phyloP scores from a whole-genome alignment of 148 eudicot species.

The Beta vulgaris region DNA sequence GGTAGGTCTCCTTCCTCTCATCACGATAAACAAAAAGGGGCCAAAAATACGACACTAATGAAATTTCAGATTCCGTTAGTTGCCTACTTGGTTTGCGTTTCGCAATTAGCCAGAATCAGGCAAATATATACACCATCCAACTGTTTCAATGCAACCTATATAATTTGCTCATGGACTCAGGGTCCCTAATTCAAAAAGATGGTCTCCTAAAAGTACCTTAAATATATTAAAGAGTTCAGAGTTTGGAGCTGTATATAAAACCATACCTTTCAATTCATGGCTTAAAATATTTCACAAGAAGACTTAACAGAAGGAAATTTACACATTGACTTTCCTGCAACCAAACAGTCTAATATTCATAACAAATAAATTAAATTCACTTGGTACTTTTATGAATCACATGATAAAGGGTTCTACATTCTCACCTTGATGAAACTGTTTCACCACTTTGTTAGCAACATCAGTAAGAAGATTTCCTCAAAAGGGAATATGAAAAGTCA shows the following conservation, averaged over 20 bases:
- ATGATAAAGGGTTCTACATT: not conserved
- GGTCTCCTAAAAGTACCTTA: no score
- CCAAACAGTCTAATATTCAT: not conserved
- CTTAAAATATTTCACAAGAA: not conserved
- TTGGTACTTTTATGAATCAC: not conserved
- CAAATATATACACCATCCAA: no score
- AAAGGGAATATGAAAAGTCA: not conserved
- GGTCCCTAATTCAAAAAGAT: no score
- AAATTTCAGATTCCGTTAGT: no score
- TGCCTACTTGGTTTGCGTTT: no score
- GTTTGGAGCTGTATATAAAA: not conserved
- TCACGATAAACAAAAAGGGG: no score
- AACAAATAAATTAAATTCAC: not conserved
- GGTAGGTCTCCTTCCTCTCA: no score
- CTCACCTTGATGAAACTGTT: not conserved
- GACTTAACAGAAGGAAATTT: not conserved
- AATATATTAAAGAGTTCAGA: no score
- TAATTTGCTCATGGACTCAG: no score
- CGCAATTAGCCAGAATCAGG: no score
- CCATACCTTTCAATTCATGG: not conserved
- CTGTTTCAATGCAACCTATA: no score
- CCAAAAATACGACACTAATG: no score
- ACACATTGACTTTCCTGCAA: not conserved
- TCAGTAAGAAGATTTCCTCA: not conserved
- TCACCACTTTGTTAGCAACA: not conserved